phyloP scores from a whole-genome alignment of 2,329 filamentous ascomycete species.

The Colletotrichum tabaci region DNA sequence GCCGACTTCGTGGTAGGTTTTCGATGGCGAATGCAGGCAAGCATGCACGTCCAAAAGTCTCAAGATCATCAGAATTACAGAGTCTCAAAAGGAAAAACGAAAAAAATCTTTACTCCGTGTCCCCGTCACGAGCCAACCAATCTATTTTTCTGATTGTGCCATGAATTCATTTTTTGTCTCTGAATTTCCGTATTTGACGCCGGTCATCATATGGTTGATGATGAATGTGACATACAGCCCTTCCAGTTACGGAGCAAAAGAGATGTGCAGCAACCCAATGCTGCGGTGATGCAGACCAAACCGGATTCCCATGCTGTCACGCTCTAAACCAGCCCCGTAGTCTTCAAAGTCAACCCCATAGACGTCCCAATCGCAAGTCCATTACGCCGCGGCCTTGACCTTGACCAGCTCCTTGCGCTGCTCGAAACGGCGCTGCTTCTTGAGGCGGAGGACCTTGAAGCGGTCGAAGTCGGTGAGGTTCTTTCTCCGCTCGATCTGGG shows the following conservation, averaged over 20 bases:
- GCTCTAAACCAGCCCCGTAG: slow-evolving; percentile 43
- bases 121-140: slow-evolving; percentile 42
- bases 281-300: slow-evolving; percentile 63
- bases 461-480: slow-evolving; percentile 98
- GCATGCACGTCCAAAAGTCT: slow-evolving; percentile 11
- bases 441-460: slow-evolving; percentile 99
- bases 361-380: slow-evolving; percentile 43
- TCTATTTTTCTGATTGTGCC: slow-evolving; percentile 46
- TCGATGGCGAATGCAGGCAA: neutral
- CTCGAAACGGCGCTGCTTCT: slow-evolving; percentile 99
- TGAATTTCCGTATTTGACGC: slow-evolving; percentile 77
- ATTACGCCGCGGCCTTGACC: slow-evolving; percentile 86
- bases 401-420: slow-evolving; percentile 96
- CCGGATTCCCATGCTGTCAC: slow-evolving; percentile 52
- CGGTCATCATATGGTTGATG: slow-evolving; percentile 67
- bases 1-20: neutral
- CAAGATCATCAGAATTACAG: slow-evolving; percentile 33
- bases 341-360: slow-evolving; percentile 42
- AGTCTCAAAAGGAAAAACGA: slow-evolving; percentile 26
- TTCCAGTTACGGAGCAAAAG: slow-evolving; percentile 70
- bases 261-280: slow-evolving; percentile 71
- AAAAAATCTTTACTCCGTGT: slow-evolving; percentile 43
- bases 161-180: slow-evolving; percentile 59
- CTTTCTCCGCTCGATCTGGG: slow-evolving; percentile 88
- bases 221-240: slow-evolving; percentile 76